Evolutionary conservation across 176 grass and related monocot genomes (phyloP).

Genomic region (Elymus sibiricus): DNA sequence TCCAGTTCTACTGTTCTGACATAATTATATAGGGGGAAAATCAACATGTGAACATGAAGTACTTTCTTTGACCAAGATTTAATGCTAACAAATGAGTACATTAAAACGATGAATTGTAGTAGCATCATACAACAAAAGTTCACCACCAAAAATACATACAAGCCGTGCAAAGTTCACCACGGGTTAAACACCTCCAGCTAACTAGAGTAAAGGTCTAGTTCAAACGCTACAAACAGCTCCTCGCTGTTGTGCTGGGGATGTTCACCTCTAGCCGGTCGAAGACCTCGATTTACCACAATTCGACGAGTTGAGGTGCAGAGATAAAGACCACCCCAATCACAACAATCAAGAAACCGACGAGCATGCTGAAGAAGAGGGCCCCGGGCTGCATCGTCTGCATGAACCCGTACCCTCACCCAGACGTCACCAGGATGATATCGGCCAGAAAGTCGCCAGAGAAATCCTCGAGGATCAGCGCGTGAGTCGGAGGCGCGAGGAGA

Average conservation of each 20-base stretch:
- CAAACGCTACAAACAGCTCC: background rate
- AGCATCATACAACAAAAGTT: background rate
- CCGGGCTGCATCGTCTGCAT: constrained; percentile 87
- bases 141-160: background rate
- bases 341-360: constrained; percentile 83
- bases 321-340: constrained; percentile 83
- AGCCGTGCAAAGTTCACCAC: background rate
- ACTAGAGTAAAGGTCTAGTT: background rate
- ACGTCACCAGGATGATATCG: constrained; percentile 69
- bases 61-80: too few species aligned
- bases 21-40: too few species aligned
- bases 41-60: too few species aligned
- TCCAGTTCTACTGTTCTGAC: too few species aligned
- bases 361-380: constrained; percentile 89
- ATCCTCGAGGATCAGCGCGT: constrained; percentile 66
- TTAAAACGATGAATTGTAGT: background rate
- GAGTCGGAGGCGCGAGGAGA: constrained; percentile 69
- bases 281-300: constrained; percentile 57
- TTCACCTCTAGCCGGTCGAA: constrained; percentile 30
- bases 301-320: constrained; percentile 69
- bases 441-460: constrained; percentile 79
- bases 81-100: too few species aligned
- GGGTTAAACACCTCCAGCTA: background rate
- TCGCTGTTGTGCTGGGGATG: too few species aligned
- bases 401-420: constrained; percentile 66